Evolutionary conservation across 768 basidiomycete species (phyloP).

Genomic region (Termitomyces sp.): DNA sequence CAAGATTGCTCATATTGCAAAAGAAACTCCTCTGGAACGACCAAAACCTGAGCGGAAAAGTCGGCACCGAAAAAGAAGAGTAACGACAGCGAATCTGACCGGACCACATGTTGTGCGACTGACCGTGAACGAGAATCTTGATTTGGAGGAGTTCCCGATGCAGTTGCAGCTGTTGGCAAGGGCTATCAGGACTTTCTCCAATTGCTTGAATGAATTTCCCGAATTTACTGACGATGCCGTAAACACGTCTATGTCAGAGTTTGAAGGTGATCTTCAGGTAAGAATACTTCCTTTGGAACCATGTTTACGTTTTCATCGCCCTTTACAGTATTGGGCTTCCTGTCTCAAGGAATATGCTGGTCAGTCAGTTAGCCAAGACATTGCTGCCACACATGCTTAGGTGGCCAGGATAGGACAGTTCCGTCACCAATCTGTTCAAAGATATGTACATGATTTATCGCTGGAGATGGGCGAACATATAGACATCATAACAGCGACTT

Average conservation of each 20-base stretch:
- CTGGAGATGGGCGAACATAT: slow-evolving; percentile 72
- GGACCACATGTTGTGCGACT: slow-evolving; percentile 49
- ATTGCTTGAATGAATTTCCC: slow-evolving; percentile 72
- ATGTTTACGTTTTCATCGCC: slow-evolving; percentile 1
- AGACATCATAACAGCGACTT: slow-evolving; percentile 57
- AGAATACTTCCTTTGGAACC: slow-evolving; percentile 7
- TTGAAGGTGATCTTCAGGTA: slow-evolving; percentile 67
- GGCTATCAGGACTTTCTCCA: slow-evolving; percentile 64
- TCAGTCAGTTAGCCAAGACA: slow-evolving; percentile 16
- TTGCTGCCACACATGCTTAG: not conserved
- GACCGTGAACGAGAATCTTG: slow-evolving; percentile 48
- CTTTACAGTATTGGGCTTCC: slow-evolving; percentile 63
- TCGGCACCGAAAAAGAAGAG: slow-evolving; percentile 22
- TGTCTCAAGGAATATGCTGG: slow-evolving; percentile 62
- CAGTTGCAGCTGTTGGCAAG: slow-evolving; percentile 57
- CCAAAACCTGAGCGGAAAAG: slow-evolving; percentile 19
- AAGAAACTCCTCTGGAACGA: slow-evolving; percentile 28
- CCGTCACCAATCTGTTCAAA: slow-evolving; percentile 62
- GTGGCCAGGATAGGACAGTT: slow-evolving; percentile 49
- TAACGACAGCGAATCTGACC: slow-evolving; percentile 27
- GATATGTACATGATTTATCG: slow-evolving; percentile 71
- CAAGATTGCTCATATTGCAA: slow-evolving; percentile 42
- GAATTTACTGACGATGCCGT: slow-evolving; percentile 72
- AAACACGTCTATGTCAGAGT: slow-evolving; percentile 59
- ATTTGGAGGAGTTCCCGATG: slow-evolving; percentile 60